Base-by-base conservation (phyloP, 495 filamentous ascomycete genomes). In the Hypoxylon crocopeplum region DNA sequence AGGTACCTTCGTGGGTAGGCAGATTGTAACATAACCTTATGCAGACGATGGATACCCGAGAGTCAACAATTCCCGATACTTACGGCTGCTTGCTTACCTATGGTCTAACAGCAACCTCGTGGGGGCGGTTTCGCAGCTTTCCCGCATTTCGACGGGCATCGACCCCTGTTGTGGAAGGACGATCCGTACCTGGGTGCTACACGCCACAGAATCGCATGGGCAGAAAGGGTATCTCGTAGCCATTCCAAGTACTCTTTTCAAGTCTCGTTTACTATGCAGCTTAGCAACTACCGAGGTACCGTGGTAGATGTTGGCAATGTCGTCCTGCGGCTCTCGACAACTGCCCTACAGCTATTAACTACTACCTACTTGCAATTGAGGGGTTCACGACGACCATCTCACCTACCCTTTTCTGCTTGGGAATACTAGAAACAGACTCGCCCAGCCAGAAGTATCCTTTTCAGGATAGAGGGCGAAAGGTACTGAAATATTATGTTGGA, bases 11-110 rank as follows among this genome's bases (percentile, higher is more conserved):
- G 29, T 40, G 48, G 22, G 27, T 42, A 48, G 25, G 50, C 46
- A 62, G 33, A 32, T 22, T 54, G 60, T 49, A 58, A 53, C 61
- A 64, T 64, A 64, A 64, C 61, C 55, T 64, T 64, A 64, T 59
- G 61, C 61, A 59, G 61, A 59, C 0, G 54, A 58, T 64, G 55
- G 61, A 59, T 64, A 64, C 55, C 61, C 61, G 61, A 59, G 61
- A 59, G 49, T 51, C 55, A 59, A 59, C 54, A 64, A 58, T 64
- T 64, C 49, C 61, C 61, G 61, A 64, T 59, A 54, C 54, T 41
- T 45, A 45, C 61, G 61, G 61, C 55, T 64, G 59, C 61, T 36
- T 61, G 34, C 60, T 53, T 58, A 33, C 54, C 44, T 64, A 45
- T 44, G 20, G 38, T 24, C 15, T 44, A 38, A 59, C 48, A 40